Conservation (phyloP, 1,284 basidiomycete species). For the Somion occarium region DNA sequence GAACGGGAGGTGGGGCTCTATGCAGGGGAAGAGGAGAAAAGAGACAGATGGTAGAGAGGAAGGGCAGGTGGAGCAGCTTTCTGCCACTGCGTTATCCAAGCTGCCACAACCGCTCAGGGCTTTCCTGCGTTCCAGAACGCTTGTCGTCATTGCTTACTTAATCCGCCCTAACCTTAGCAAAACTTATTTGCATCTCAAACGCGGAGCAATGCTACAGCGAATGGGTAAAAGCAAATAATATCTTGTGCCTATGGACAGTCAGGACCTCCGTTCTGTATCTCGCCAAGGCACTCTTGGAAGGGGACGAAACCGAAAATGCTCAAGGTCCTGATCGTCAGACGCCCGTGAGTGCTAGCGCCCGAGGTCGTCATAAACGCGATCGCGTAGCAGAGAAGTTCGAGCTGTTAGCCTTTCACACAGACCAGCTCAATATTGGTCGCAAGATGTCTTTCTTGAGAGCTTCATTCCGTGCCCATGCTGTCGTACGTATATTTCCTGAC, state of each 20-base stretch:
- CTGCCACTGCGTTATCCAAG: background rate
- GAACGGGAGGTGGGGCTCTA: conserved; percentile 2
- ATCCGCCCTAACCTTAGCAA: conserved; percentile 11
- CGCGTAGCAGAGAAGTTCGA: too few species aligned
- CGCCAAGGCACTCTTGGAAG: too few species aligned
- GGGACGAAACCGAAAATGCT: too few species aligned
- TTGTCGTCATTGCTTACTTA: conserved; percentile 8
- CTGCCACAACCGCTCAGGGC: background rate
- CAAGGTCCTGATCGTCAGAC: too few species aligned
- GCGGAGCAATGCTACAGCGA: too few species aligned
- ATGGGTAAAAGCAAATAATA: too few species aligned
- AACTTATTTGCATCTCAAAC: too few species aligned
- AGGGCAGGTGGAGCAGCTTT: background rate
- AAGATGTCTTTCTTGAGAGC: conserved; percentile 29
- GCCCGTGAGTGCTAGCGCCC: too few species aligned
- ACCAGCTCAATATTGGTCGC: background rate
- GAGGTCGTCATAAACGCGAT: too few species aligned
- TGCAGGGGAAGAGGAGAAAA: background rate
- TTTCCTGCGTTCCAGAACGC: background rate
- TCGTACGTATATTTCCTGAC: conserved; percentile 15
- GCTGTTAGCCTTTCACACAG: background rate
- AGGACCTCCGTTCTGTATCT: too few species aligned
- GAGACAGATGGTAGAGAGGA: background rate
- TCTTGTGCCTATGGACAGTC: too few species aligned
- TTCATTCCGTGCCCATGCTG: conserved; percentile 19